phyloP scores from a whole-genome alignment of 1,284 basidiomycete genomes.

The Rhodotorula sp. region DNA sequence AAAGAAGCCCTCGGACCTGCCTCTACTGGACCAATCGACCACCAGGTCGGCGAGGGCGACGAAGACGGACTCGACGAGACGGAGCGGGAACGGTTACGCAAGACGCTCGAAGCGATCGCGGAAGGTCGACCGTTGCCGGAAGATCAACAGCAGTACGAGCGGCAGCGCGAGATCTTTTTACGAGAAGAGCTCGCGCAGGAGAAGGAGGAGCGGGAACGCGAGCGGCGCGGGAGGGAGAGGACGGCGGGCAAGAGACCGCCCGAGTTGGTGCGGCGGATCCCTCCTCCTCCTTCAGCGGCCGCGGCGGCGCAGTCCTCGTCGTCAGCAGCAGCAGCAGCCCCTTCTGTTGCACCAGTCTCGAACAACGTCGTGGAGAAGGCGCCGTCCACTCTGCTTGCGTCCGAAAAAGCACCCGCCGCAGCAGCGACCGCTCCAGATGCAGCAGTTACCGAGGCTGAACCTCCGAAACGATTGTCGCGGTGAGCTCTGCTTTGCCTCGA shows the following conservation, averaged over 20 bases:
- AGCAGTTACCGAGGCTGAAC: conserved; percentile 2
- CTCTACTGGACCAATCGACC: background rate
- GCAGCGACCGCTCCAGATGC: background rate
- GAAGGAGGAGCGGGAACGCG: conserved; percentile 1
- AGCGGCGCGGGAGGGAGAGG: conserved; percentile 1
- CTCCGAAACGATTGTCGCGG: conserved; percentile 37
- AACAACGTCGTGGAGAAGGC: background rate
- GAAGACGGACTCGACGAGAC: conserved; percentile 9
- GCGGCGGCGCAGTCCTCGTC: background rate
- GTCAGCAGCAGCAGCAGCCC: background rate
- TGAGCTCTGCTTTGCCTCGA: background rate
- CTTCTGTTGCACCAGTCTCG: background rate
- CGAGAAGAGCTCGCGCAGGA: conserved; percentile 15
- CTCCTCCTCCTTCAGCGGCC: background rate
- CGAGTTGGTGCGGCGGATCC: background rate
- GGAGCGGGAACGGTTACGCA: conserved; percentile 23
- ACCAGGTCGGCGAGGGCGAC: background rate
- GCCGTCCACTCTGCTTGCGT: too few species aligned
- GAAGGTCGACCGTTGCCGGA: conserved; percentile 14
- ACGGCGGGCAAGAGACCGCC: conserved; percentile 28
- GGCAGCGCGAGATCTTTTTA: conserved; percentile 18
- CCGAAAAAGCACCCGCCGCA: background rate
- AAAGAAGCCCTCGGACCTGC: conserved; percentile 19
- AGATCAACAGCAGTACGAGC: conserved; percentile 21
- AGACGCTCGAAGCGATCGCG: conserved; percentile 26